These are phyloP conservation scores for Alnus glutinosa DNA, from an alignment of 306 rosid species.

Conservation along the genomic window DNA sequence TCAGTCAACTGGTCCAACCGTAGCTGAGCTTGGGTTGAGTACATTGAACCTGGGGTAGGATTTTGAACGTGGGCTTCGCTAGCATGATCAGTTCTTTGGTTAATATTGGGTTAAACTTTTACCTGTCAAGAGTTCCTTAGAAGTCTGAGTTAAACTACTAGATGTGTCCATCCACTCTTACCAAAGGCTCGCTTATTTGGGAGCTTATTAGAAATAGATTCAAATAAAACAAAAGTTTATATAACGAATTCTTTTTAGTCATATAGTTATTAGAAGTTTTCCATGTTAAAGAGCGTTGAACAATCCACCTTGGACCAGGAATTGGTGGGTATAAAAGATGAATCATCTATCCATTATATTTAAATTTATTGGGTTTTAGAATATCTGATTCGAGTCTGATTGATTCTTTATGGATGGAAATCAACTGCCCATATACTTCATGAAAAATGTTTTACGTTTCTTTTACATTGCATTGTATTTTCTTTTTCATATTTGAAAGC, in stretches of 20 bases:
- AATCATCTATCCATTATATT: background rate
- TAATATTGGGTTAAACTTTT: no score
- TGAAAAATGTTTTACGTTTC: background rate
- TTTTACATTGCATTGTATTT: background rate
- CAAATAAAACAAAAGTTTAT: background rate
- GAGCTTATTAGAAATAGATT: background rate
- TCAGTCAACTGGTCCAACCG: no score
- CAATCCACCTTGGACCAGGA: no score
- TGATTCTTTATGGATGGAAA: background rate
- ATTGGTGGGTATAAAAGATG: background rate
- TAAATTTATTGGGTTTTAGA: background rate
- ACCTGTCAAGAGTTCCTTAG: no score
- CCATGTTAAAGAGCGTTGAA: background rate
- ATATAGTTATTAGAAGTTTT: background rate
- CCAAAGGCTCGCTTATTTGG: background rate
- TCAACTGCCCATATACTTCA: background rate
- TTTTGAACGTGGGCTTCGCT: no score
- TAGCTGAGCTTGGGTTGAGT: no score
- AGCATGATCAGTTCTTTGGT: no score
- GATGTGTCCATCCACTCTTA: background rate
- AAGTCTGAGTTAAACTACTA: no score
- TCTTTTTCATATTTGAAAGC: background rate
- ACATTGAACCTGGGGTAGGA: no score
- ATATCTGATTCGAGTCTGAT: background rate
- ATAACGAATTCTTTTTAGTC: background rate